Percentiles rank a stretch among this genome's conserved stretches.
phyloP scores from a whole-genome alignment of 129 eudicot genomes.

The Centella asiatica region DNA sequence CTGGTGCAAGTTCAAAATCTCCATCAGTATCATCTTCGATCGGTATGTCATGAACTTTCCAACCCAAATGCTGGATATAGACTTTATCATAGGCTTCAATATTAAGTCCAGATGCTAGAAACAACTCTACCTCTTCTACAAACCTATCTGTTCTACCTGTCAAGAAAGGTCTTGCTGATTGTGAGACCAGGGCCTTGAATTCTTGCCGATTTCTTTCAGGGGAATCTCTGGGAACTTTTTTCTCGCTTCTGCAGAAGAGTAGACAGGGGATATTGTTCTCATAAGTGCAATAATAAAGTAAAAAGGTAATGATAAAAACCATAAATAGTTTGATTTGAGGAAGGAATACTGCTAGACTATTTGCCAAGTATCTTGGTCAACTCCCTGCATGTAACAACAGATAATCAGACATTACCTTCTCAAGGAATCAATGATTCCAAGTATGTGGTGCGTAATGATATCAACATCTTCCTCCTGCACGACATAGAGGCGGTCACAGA shows the following conservation, averaged over 20 bases:
- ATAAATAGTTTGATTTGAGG: too few species aligned
- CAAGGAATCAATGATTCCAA: slow-evolving; percentile 62
- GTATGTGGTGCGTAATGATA: slow-evolving; percentile 58
- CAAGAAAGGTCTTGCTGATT: slow-evolving; percentile 62
- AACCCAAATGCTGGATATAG: slow-evolving; percentile 56
- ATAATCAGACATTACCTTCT: slow-evolving; percentile 31
- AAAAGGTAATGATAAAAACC: not conserved
- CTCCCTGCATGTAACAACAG: not conserved
- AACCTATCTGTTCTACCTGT: slow-evolving; percentile 59
- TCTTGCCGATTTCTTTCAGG: slow-evolving; percentile 35
- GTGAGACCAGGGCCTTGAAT: slow-evolving; percentile 42
- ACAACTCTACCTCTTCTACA: slow-evolving; percentile 62
- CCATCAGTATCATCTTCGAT: slow-evolving; percentile 25
- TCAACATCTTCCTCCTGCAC: slow-evolving; percentile 84
- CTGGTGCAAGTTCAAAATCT: slow-evolving; percentile 27
- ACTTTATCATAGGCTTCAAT: slow-evolving; percentile 68
- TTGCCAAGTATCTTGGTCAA: not conserved
- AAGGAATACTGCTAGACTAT: too few species aligned
- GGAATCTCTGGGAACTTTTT: slow-evolving; percentile 21
- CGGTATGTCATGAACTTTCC: slow-evolving; percentile 37
- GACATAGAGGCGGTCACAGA: not conserved
- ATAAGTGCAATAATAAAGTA: not conserved
- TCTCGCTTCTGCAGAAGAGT: slow-evolving; percentile 42
- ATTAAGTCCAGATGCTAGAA: slow-evolving; percentile 63
- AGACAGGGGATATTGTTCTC: not conserved